Conservation (phyloP, 768 basidiomycete genomes). For the Lactarius indigo region DNA sequence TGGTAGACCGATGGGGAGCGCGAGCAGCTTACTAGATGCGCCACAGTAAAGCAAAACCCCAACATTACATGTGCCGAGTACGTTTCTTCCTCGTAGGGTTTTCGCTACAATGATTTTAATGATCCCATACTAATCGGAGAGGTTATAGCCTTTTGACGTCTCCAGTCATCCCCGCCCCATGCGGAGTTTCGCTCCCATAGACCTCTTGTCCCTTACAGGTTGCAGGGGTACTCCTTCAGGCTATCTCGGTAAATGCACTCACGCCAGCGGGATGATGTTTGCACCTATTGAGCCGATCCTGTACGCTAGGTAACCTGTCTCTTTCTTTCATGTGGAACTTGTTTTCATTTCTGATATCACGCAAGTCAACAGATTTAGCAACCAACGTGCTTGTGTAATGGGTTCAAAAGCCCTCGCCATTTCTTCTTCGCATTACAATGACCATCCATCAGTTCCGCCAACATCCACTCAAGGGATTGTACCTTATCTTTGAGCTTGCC, state of each 20-base stretch:
- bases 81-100: neutral
- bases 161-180: neutral
- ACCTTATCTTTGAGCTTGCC: conserved; percentile 14
- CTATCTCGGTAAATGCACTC: neutral
- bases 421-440: neutral
- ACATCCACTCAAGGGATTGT: conserved; percentile 17
- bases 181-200: neutral
- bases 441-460: conserved; percentile 12
- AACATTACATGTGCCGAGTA: conserved; percentile 1
- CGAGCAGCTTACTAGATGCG: neutral
- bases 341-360: neutral
- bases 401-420: neutral
- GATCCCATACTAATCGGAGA: neutral
- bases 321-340: neutral
- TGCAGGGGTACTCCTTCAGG: neutral
- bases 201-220: neutral
- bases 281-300: neutral
- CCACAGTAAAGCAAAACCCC: neutral
- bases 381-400: neutral
- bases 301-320: neutral
- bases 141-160: neutral
- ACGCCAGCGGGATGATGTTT: neutral
- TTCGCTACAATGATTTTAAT: neutral
- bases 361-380: neutral
- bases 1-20: neutral